Conservation (phyloP, 345 rosid genomes). For the sweet orange (Citrus sinensis) region DVS_A1.0 CM039161.1:18412501-18413000, state of each 20-base stretch:
- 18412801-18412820: background rate
- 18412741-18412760: background rate
- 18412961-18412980: slow-evolving; percentile 2
- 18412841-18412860: background rate
- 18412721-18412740: background rate
- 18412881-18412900: background rate
- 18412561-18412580: background rate
- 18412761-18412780: background rate
- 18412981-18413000: slow-evolving; percentile 2
- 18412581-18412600: background rate
- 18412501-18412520: background rate
- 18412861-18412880: background rate
- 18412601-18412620: background rate
- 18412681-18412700: background rate
- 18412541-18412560: background rate
- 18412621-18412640: background rate
- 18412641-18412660: background rate
- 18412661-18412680: background rate
- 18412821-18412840: background rate
- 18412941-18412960: background rate
- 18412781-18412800: background rate
- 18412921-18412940: no score
- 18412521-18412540: no score
- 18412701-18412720: background rate
- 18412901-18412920: background rate